A percentile compares a stretch with the other conserved stretches of the same genome.
Evolutionary conservation across 345 rosid species (phyloP).

Genomic region (Eucalyptus regnans): DNA sequence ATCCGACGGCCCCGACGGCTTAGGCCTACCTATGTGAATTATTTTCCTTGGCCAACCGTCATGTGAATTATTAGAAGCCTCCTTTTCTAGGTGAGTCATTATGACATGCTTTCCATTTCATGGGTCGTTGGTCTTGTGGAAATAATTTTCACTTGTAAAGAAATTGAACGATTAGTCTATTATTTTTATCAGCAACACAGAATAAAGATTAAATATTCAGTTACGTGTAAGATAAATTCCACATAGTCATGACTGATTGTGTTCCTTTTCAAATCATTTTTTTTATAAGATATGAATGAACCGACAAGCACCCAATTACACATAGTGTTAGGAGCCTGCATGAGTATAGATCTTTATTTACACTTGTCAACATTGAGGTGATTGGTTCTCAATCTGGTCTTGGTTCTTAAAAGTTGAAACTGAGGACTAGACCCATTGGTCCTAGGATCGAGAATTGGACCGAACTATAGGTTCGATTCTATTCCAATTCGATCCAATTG

Average conservation of each 20-base stretch:
- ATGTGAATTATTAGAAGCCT: not conserved
- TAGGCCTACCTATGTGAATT: not conserved
- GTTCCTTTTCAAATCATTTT: not conserved
- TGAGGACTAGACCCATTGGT: too few species aligned
- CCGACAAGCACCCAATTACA: not conserved
- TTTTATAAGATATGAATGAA: not conserved
- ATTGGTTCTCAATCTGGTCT: accelerated
- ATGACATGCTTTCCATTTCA: not conserved
- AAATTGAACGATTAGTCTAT: not conserved
- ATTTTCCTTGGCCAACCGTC: not conserved
- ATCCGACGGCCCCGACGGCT: not conserved
- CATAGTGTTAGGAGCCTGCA: accelerated
- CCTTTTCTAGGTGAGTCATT: not conserved
- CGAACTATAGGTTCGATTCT: accelerated
- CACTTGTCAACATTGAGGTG: too few species aligned
- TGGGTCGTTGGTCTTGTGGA: not conserved
- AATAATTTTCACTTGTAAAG: not conserved
- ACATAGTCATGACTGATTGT: not conserved
- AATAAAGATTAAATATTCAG: not conserved
- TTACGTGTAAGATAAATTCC: not conserved
- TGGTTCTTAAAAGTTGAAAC: too few species aligned
- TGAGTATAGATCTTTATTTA: not conserved
- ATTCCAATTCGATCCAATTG: accelerated
- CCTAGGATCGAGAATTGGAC: accelerated
- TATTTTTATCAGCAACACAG: not conserved